These are phyloP conservation scores for Kodamaea fukazawae DNA, from an alignment of 805 yeast genomes.

Conservation along the genomic window DNA sequence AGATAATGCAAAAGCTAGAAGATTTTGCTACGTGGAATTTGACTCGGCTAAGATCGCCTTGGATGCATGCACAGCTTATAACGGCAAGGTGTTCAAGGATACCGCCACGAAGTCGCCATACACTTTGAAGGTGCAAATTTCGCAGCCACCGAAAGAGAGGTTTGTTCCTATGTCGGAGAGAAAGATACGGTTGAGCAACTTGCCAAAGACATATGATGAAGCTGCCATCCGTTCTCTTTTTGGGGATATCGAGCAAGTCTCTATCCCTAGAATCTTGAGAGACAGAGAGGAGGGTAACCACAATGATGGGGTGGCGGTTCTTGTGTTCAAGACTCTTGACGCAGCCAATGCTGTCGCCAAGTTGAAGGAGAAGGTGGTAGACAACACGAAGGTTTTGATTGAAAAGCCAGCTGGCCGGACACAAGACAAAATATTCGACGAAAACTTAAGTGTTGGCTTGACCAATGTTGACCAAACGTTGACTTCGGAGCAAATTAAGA, in stretches of 20 bases:
- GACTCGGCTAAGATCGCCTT: constrained; percentile 41
- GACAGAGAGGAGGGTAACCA: constrained; percentile 28
- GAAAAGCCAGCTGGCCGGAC: constrained; percentile 4
- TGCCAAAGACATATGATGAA: constrained; percentile 47
- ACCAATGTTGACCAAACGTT: constrained; percentile 33
- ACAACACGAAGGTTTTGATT: constrained; percentile 41
- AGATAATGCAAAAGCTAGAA: constrained; percentile 45
- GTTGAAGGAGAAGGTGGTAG: constrained; percentile 40
- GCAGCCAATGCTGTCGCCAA: constrained; percentile 48
- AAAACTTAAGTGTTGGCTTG: constrained; percentile 19
- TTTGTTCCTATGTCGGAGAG: constrained; percentile 53
- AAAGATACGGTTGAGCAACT: constrained; percentile 54
- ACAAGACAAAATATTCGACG: constrained; percentile 17
- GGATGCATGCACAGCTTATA: constrained; percentile 38
- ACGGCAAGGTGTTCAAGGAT: constrained; percentile 38
- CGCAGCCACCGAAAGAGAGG: constrained; percentile 52
- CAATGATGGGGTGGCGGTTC: constrained; percentile 67
- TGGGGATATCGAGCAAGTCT: constrained; percentile 46
- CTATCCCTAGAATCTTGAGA: constrained; percentile 38
- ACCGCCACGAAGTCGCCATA: constrained; percentile 22
- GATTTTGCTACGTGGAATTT: constrained; percentile 75
- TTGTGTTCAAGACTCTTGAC: constrained; percentile 43
- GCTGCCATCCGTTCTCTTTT: constrained; percentile 41
- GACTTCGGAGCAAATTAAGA: constrained; percentile 31
- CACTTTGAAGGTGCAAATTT: constrained; percentile 54